Conservation (phyloP, 2,329 filamentous ascomycete species). For the Scedosporium aurantiacum region DNA sequence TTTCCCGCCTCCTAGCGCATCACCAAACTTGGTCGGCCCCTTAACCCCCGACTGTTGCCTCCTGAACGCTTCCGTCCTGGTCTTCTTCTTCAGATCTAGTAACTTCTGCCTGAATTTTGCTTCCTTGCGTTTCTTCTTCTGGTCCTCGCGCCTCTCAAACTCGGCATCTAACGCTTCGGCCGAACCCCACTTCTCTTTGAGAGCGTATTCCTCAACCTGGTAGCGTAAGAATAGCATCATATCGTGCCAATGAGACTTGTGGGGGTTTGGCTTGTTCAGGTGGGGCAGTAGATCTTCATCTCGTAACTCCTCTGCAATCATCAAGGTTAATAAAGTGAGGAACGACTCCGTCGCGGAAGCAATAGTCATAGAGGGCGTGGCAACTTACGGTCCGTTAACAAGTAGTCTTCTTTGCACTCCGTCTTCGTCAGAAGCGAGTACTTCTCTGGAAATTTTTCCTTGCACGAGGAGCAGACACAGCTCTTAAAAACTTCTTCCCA, state of each 20-base stretch:
- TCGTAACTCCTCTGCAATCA: constrained; percentile 65
- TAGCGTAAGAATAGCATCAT: constrained; percentile 96
- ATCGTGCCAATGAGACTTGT: constrained; percentile 92
- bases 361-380: constrained; percentile 3
- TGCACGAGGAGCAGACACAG: constrained; percentile 70
- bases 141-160: constrained; percentile 65
- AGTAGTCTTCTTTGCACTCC: constrained; percentile 88
- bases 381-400: constrained; percentile 74
- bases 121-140: constrained; percentile 80
- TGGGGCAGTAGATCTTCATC: constrained; percentile 80
- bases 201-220: constrained; percentile 90
- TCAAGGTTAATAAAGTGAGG: not conserved
- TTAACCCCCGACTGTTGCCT: constrained; percentile 47
- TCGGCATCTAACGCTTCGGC: constrained; percentile 77
- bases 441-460: constrained; percentile 81
- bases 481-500: constrained; percentile 79
- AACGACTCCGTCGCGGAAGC: not conserved
- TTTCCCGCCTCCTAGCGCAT: constrained; percentile 56
- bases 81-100: constrained; percentile 83
- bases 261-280: constrained; percentile 81
- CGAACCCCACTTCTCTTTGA: constrained; percentile 83
- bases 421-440: constrained; percentile 96
- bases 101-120: constrained; percentile 86
- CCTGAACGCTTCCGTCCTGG: constrained; percentile 79
- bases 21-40: constrained; percentile 57